Percentiles rank a stretch among this genome's conserved stretches.
phyloP scores from a whole-genome alignment of 139 green algal genomes.

The Desmodesmus armatus region DNA sequence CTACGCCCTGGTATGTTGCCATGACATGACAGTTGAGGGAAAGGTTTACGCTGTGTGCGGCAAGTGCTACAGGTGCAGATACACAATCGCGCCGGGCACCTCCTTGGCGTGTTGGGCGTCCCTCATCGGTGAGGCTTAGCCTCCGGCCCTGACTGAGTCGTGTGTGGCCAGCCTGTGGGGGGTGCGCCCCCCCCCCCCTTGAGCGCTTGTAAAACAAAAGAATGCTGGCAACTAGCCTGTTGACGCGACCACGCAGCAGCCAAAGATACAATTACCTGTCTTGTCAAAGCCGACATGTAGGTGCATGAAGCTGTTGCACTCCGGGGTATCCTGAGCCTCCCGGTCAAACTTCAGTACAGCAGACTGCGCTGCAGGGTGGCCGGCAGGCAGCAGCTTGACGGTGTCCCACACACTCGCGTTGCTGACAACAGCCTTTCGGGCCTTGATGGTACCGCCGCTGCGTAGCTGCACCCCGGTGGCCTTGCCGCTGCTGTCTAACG shows the following conservation, averaged over 20 bases:
- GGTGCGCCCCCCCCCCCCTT: no score
- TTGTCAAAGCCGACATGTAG: slow-evolving; percentile 94
- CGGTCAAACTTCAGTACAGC: slow-evolving; percentile 38
- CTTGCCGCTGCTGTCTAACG: slow-evolving; percentile 64
- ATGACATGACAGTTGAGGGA: no score
- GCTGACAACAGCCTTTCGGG: slow-evolving; percentile 72
- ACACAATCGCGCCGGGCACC: no score
- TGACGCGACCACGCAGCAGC: background rate
- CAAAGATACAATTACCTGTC: slow-evolving; percentile 51
- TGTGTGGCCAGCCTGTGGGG: no score
- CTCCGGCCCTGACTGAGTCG: no score
- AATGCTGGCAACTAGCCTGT: background rate
- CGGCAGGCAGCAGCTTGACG: slow-evolving; percentile 74
- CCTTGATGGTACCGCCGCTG: slow-evolving; percentile 59
- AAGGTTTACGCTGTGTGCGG: no score
- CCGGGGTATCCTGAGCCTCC: slow-evolving; percentile 66
- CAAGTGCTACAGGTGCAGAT: no score
- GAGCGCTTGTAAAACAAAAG: background rate
- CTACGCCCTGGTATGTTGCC: no score
- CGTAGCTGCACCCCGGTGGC: slow-evolving; percentile 71
- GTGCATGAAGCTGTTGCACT: slow-evolving; percentile 96
- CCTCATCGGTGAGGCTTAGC: no score
- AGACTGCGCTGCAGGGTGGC: background rate
- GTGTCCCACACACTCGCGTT: slow-evolving; percentile 93
- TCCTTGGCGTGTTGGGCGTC: no score